Conservation (phyloP, 2,329 filamentous ascomycete genomes). For the Penicillium sp. region DNA sequence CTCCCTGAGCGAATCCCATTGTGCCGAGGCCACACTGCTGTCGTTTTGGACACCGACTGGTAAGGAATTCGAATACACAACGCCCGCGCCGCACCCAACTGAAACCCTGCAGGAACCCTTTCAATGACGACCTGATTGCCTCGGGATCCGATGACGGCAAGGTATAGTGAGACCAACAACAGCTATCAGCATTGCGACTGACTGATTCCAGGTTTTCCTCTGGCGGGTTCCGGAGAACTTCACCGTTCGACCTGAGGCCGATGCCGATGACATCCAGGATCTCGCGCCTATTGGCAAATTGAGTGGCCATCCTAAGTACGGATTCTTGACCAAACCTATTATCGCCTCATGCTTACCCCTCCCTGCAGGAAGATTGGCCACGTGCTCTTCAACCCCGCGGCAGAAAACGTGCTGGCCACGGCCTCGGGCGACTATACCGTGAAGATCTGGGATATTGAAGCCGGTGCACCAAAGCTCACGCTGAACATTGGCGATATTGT, state of each 20-base stretch:
- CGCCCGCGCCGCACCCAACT: background rate
- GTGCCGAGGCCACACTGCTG: constrained; percentile 92
- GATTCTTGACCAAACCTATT: background rate
- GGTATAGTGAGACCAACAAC: constrained; percentile 41
- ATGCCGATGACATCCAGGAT: constrained; percentile 73
- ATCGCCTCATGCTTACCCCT: constrained; percentile 24
- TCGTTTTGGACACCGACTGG: constrained; percentile 98
- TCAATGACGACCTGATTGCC: constrained; percentile 89
- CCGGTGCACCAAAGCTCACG: constrained; percentile 70
- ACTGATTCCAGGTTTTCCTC: constrained; percentile 66
- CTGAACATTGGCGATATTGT: constrained; percentile 90
- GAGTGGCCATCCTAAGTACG: constrained; percentile 79
- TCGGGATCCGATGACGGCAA: constrained; percentile 97
- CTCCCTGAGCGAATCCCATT: constrained; percentile 89
- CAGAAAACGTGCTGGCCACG: constrained; percentile 91
- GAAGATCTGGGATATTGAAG: constrained; percentile 92
- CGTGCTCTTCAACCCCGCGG: constrained; percentile 94
- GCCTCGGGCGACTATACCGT: constrained; percentile 92
- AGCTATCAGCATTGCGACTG: constrained; percentile 18
- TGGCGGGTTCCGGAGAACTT: constrained; percentile 93
- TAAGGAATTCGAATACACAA: constrained; percentile 44
- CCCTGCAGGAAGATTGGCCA: constrained; percentile 84
- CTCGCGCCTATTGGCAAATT: constrained; percentile 79
- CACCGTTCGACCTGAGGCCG: constrained; percentile 75
- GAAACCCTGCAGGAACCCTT: constrained; percentile 70